A percentile compares a stretch with the other conserved stretches of the same genome.
phyloP scores from a whole-genome alignment of 345 rosid genomes.

The Heritiera fomes region DNA sequence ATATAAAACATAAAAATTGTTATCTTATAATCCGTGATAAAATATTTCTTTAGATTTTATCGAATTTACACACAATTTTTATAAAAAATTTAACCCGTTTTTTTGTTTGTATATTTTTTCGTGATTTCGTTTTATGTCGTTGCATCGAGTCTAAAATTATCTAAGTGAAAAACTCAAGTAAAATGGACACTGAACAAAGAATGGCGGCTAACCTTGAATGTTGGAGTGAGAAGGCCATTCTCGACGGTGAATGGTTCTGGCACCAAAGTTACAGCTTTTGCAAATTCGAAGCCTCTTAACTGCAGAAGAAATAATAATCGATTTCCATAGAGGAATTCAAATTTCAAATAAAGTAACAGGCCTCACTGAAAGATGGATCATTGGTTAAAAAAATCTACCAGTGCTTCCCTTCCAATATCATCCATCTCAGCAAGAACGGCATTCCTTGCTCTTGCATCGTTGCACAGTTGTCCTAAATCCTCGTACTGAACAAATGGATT shows the following conservation, averaged over 20 bases:
- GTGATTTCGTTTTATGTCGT: too few species aligned
- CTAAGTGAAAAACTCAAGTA: background rate
- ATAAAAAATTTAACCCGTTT: too few species aligned
- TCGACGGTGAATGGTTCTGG: slow-evolving; percentile 72
- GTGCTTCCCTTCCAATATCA: slow-evolving; percentile 58
- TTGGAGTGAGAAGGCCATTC: slow-evolving; percentile 83
- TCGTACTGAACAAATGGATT: slow-evolving; percentile 45
- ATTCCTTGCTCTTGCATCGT: slow-evolving; percentile 54
- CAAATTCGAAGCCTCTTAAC: slow-evolving; percentile 80
- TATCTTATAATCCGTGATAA: too few species aligned
- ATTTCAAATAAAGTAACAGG: background rate
- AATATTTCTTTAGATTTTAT: too few species aligned
- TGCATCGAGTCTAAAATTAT: too few species aligned
- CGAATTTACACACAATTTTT: too few species aligned
- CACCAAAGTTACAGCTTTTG: slow-evolving; percentile 81
- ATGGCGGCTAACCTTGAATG: slow-evolving; percentile 61
- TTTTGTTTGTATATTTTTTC: too few species aligned
- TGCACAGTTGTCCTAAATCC: slow-evolving; percentile 62
- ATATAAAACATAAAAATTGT: too few species aligned
- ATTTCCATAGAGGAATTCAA: background rate
- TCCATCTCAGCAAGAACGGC: slow-evolving; percentile 86
- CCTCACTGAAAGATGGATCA: background rate
- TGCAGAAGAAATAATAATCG: slow-evolving; percentile 12
- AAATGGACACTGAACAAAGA: background rate
- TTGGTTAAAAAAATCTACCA: slow-evolving; percentile 40